A percentile compares a stretch with the other conserved stretches of the same genome.
Conservation (phyloP, 2,329 filamentous ascomycete species). For the Alternaria conjuncta region DNA sequence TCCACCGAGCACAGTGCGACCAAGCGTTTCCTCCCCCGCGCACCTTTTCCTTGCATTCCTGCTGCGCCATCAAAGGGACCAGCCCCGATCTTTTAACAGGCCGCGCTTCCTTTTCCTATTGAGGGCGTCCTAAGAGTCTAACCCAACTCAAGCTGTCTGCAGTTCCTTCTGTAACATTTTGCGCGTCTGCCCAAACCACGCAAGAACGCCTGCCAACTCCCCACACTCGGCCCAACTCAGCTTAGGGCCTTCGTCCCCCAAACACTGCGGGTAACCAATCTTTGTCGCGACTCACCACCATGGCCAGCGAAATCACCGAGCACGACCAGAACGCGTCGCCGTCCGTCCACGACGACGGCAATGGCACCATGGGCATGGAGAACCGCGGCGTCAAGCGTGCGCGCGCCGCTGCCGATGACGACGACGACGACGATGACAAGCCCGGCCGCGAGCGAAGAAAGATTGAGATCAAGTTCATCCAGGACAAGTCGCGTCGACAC, state of each 20-base stretch:
- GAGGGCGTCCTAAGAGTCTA: slow-evolving; percentile 43
- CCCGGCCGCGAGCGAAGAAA: slow-evolving; percentile 96
- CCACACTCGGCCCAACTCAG: slow-evolving; percentile 48
- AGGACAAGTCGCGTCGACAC: slow-evolving; percentile 98
- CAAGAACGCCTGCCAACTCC: slow-evolving; percentile 31
- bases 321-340: slow-evolving; percentile 60
- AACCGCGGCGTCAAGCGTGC: slow-evolving; percentile 87
- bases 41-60: slow-evolving; percentile 40
- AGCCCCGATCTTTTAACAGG: slow-evolving; percentile 42
- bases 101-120: slow-evolving; percentile 43
- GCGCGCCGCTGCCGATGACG: slow-evolving; percentile 84
- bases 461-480: slow-evolving; percentile 99
- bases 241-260: slow-evolving; percentile 46
- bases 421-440: slow-evolving; percentile 98
- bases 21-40: slow-evolving; percentile 26
- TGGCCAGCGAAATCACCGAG: slow-evolving; percentile 58
- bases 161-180: slow-evolving; percentile 39
- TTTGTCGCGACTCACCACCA: slow-evolving; percentile 36
- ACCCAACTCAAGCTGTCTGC: slow-evolving; percentile 35
- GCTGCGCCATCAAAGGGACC: slow-evolving; percentile 45
- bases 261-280: slow-evolving; percentile 43
- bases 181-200: slow-evolving; percentile 28
- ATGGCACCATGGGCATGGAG: slow-evolving; percentile 57
- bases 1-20: slow-evolving; percentile 38
- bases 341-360: slow-evolving; percentile 60